Base-by-base conservation (phyloP, 2,329 filamentous ascomycete species). In the Calonectria montana region DNA sequence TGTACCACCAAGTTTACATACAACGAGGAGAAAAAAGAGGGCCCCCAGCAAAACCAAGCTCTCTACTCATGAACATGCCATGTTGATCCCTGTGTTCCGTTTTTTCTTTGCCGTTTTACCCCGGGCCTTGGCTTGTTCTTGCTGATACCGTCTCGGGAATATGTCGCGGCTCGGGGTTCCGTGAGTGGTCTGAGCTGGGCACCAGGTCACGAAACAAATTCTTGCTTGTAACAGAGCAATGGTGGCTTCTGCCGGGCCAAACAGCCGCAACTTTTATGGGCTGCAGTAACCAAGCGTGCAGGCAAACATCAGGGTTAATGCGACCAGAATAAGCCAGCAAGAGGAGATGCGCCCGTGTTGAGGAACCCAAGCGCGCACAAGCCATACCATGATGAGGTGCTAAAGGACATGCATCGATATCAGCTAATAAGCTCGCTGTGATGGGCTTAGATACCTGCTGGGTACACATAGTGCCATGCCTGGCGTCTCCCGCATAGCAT, bases 341-440 rank as follows among this genome's bases (percentile, higher is more conserved):
- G 57, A 37, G 35, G 41, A 35, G 59, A 37, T 53, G 55, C 53
- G 66, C 31, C 45, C 55, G 55, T 25, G 43, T 62, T 13, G 48
- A 63, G 53, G 23, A 48, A 76, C 47, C 67, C 55, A 41, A 59
- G 21, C 31, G 35, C 59, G 37, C 65, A 45, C 65, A 64, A 69
- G 57, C 65, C 72, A 71, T 74, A 65, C 71, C 71, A 50, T 72
- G 72, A 73, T 72, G 72, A 73, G 70, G 63, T 61, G 67, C 45
- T 66, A 39, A 37, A 66, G 25, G 64, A 31, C 18, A 57, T 29
- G 63, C 63, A 66, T 62, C 59, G 50, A 45, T 62, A 53, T 66
- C 67, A 48, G 67, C 48, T 71, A 70, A 69, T 63, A 67, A 39
- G 63, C 70, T 65, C 31, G 67, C 68, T 71, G 48, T 68, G 64